Evolutionary conservation across 192 early-diverging fungal species (phyloP).

Genomic region (Kappamyces sp.): DNA sequence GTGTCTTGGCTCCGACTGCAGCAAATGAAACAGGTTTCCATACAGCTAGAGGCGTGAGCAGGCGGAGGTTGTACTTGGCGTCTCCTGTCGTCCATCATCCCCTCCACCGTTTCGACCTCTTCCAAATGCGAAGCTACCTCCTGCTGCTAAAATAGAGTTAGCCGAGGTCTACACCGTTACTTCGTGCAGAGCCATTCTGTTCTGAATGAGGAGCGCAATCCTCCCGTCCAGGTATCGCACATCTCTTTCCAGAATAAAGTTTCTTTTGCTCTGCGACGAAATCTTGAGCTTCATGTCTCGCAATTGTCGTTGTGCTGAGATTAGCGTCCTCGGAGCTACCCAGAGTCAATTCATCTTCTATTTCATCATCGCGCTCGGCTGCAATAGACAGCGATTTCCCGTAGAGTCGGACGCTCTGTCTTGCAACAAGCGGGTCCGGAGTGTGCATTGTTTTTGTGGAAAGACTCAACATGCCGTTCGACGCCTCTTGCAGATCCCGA

Average conservation of each 20-base stretch:
- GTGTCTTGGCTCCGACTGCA: conserved; percentile 87
- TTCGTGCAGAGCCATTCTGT: conserved; percentile 87
- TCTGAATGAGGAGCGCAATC: conserved; percentile 88
- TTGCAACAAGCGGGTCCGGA: too few species aligned
- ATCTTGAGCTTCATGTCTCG: conserved; percentile 82
- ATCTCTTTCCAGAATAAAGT: conserved; percentile 89
- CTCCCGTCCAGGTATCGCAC: conserved; percentile 86
- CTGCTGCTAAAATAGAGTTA: conserved; percentile 49
- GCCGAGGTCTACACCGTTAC: conserved; percentile 28
- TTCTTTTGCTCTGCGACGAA: conserved; percentile 91
- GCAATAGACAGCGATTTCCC: conserved; percentile 35
- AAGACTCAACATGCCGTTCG: too few species aligned
- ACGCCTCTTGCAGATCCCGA: too few species aligned
- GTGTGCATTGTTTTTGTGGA: too few species aligned
- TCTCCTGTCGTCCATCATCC: conserved; percentile 73
- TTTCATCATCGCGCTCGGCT: conserved; percentile 88
- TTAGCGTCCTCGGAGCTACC: conserved; percentile 42
- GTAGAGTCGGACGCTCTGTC: too few species aligned
- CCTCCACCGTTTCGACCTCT: conserved; percentile 49
- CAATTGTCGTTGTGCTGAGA: conserved; percentile 71
- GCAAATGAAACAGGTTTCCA: conserved; percentile 86
- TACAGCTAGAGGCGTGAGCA: conserved; percentile 58
- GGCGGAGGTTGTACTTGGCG: conserved; percentile 20
- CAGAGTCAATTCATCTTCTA: conserved; percentile 87
- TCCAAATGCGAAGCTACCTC: conserved; percentile 68